Conservation (phyloP, 441 rosid genomes). For the Brassica hybrid region DNA sequence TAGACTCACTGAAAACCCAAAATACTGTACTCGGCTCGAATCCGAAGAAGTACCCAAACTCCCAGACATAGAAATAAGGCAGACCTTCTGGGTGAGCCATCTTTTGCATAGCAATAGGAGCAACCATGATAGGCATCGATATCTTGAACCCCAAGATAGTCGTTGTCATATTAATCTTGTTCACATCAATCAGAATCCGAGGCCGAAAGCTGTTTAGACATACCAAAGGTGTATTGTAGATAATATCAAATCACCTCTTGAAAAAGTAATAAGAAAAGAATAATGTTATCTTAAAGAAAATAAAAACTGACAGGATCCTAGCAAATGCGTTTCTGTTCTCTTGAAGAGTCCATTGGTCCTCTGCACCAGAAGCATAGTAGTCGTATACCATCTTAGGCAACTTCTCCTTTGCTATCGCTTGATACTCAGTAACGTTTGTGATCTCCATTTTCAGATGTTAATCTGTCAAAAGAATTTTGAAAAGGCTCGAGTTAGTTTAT, state of each 20-base stretch:
- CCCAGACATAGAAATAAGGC: neutral
- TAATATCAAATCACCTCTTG: conserved; percentile 24
- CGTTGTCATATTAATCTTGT: conserved; percentile 83
- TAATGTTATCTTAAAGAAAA: neutral
- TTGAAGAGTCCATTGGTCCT: conserved; percentile 93
- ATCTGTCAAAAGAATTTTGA: conserved; percentile 14
- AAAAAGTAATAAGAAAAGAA: neutral
- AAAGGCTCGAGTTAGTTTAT: conserved; percentile 11
- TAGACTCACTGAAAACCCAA: neutral
- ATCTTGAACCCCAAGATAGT: conserved; percentile 89
- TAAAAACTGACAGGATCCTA: conserved; percentile 72
- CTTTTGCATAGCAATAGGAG: conserved; percentile 96
- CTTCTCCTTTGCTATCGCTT: conserved; percentile 83
- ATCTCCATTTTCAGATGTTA: conserved; percentile 62
- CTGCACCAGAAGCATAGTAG: conserved; percentile 97
- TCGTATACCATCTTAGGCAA: conserved; percentile 96
- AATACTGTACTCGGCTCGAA: neutral
- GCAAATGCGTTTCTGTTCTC: conserved; percentile 90
- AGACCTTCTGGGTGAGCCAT: conserved; percentile 99
- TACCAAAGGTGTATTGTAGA: conserved; percentile 23
- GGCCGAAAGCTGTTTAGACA: conserved; percentile 77
- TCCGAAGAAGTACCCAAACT: neutral
- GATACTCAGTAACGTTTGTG: conserved; percentile 86
- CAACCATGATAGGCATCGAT: conserved; percentile 98
- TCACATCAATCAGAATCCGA: conserved; percentile 89